A percentile compares a stretch with the other conserved stretches of the same genome.
These are phyloP conservation scores for Nicotiana otophora DNA, from an alignment of 257 asterid species.

Conservation along the genomic window DNA sequence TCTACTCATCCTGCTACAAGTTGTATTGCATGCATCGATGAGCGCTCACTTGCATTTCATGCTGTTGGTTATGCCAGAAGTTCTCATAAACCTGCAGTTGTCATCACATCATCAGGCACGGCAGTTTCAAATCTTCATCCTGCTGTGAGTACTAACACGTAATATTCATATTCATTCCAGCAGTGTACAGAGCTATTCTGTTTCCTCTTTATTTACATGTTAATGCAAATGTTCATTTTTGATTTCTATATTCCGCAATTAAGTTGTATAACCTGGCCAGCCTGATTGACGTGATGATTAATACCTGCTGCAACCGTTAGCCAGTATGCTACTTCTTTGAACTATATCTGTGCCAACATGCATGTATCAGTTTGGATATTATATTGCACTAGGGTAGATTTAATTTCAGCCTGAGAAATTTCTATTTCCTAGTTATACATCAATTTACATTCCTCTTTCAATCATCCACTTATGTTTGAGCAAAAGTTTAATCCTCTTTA, in stretches of 20 bases:
- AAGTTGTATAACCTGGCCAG: not conserved
- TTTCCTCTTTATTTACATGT: not conserved
- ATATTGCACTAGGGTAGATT: not conserved
- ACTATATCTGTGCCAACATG: not conserved
- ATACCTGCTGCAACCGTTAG: not conserved
- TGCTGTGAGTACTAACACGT: constrained; percentile 59
- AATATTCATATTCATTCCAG: not conserved
- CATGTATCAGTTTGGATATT: not conserved
- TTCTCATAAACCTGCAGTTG: constrained; percentile 71
- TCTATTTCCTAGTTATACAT: not conserved
- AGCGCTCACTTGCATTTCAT: constrained; percentile 91
- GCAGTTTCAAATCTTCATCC: constrained; percentile 97
- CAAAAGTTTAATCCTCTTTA: not conserved
- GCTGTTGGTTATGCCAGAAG: constrained; percentile 98
- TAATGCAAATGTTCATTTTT: not conserved
- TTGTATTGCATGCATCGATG: constrained; percentile 87
- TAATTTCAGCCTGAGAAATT: not conserved
- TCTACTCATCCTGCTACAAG: constrained; percentile 84
- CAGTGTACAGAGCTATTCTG: not conserved
- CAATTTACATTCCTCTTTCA: not conserved
- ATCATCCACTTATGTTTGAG: not conserved
- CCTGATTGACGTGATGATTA: not conserved
- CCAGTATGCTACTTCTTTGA: not conserved
- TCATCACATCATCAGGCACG: constrained; percentile 96
- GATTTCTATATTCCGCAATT: not conserved